phyloP scores from a whole-genome alignment of 495 filamentous ascomycete species.

The Lasiosphaeris hirsuta region DNA sequence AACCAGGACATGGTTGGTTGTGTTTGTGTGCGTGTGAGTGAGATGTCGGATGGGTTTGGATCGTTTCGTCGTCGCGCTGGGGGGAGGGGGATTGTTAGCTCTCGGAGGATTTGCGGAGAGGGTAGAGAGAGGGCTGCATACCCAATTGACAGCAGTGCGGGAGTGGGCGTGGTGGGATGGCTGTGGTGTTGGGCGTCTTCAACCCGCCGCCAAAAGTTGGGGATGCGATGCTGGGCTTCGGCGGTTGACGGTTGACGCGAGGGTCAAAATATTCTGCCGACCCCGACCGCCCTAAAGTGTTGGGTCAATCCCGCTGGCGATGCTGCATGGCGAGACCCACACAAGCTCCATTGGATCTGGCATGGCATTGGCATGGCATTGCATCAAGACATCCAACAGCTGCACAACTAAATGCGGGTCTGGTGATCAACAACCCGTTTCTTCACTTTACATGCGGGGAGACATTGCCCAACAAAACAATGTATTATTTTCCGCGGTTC shows the following conservation, averaged over 20 bases:
- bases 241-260: neutral
- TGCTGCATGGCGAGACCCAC: too few species aligned
- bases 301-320: too few species aligned
- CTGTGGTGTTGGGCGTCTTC: neutral
- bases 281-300: neutral
- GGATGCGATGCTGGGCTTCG: slow-evolving; percentile 1
- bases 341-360: too few species aligned
- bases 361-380: too few species aligned
- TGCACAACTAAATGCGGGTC: too few species aligned
- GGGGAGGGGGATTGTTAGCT: too few species aligned
- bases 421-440: too few species aligned
- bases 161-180: neutral
- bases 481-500: neutral
- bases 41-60: neutral
- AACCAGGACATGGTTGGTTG: slow-evolving; percentile 82
- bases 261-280: slow-evolving; percentile 7
- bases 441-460: too few species aligned
- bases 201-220: neutral
- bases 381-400: too few species aligned
- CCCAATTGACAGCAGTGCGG: slow-evolving; percentile 18
- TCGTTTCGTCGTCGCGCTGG: neutral
- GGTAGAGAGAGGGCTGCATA: too few species aligned
- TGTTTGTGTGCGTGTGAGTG: slow-evolving; percentile 20
- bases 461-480: neutral
- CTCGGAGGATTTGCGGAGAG: too few species aligned